These are phyloP conservation scores for Tulasnella sp. DNA, from an alignment of 768 basidiomycete genomes.

Conservation along the genomic window DNA sequence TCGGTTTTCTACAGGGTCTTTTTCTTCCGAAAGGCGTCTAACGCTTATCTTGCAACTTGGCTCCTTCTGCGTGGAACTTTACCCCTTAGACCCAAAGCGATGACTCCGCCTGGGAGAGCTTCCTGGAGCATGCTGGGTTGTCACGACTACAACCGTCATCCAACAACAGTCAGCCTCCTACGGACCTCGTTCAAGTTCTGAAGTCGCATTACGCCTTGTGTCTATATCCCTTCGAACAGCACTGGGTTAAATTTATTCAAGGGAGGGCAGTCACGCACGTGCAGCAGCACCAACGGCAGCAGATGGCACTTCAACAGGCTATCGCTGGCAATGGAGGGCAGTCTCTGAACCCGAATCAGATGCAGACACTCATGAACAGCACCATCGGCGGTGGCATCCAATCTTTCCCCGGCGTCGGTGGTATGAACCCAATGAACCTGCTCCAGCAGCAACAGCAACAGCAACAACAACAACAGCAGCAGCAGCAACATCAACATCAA, in stretches of 20 bases:
- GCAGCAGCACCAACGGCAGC: conserved; percentile 29
- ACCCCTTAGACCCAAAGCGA: conserved; percentile 22
- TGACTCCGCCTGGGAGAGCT: conserved; percentile 45
- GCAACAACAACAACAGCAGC: not conserved
- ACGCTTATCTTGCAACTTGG: too few relatives aligned
- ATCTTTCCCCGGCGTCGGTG: not conserved
- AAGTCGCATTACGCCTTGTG: conserved; percentile 48
- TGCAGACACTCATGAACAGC: not conserved
- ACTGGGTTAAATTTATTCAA: conserved; percentile 25
- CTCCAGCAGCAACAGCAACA: conserved; percentile 1
- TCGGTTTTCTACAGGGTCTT: not conserved
- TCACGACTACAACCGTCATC: conserved; percentile 38
- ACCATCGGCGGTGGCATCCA: not conserved
- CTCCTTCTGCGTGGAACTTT: not conserved
- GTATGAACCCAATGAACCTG: not conserved
- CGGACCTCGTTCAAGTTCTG: conserved; percentile 28
- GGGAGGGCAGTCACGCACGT: conserved; percentile 36
- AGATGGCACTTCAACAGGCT: conserved; percentile 22
- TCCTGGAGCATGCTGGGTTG: conserved; percentile 48
- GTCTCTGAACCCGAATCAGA: conserved; percentile 7
- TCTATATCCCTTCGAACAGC: conserved; percentile 52
- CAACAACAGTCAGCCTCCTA: conserved; percentile 1
- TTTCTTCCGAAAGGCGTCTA: too few relatives aligned
- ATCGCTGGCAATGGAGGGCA: conserved; percentile 5
- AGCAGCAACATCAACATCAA: not conserved